These are phyloP conservation scores for Adansonia grandidieri DNA, from an alignment of 441 rosid species.

Conservation along the genomic window DNA sequence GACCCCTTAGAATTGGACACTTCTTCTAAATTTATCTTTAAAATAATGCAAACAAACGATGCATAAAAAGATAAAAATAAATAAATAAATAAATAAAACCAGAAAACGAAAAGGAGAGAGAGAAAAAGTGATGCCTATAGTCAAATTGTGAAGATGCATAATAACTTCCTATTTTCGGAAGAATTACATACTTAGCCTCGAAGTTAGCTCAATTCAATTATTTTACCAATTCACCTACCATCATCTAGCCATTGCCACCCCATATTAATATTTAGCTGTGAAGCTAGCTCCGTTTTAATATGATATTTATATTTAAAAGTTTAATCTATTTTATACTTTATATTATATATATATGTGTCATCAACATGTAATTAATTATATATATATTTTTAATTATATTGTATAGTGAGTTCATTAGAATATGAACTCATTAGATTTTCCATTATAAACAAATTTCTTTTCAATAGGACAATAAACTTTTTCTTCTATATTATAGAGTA, in stretches of 20 bases:
- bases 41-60: constrained; percentile 17
- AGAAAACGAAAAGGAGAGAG: not conserved
- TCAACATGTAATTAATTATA: not conserved
- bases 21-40: constrained; percentile 17
- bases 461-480: too few relatives aligned
- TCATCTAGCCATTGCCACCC: not conserved
- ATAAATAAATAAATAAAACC: not conserved
- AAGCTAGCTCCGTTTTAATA: not conserved
- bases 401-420: too few relatives aligned
- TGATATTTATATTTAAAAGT: too few relatives aligned
- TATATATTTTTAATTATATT: too few relatives aligned
- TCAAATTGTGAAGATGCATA: not conserved
- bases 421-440: too few relatives aligned
- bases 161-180: not conserved
- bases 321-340: too few relatives aligned
- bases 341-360: too few relatives aligned
- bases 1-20: constrained; percentile 5
- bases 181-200: constrained; percentile 14
- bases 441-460: too few relatives aligned
- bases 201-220: not conserved
- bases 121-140: not conserved
- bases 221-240: not conserved
- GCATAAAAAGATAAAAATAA: not conserved
- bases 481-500: too few relatives aligned
- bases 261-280: not conserved